Percentiles rank a stretch among this genome's conserved stretches.
phyloP scores from a whole-genome alignment of 805 yeast species.

The Torulaspora maleeae region DNA sequence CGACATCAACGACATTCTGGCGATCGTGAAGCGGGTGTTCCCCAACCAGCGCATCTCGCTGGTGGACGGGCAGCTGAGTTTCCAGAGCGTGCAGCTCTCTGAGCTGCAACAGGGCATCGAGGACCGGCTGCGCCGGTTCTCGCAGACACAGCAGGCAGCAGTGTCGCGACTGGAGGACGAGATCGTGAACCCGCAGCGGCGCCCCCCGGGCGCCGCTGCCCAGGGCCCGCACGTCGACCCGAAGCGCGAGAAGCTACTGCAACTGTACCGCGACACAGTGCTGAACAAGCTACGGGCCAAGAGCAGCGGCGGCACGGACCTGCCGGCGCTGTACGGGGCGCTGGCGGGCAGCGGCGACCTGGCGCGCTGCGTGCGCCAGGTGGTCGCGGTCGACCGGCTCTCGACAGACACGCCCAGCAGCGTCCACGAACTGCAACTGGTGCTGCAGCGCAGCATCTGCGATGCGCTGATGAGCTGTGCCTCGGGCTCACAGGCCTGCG shows the following conservation, averaged over 20 bases:
- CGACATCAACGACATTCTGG: slow-evolving; percentile 32
- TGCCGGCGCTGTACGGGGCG: slow-evolving; percentile 21
- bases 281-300: slow-evolving; percentile 31
- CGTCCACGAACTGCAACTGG: slow-evolving; percentile 32
- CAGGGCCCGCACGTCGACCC: slow-evolving; percentile 20
- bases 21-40: slow-evolving; percentile 27
- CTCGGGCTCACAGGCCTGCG: slow-evolving; percentile 26
- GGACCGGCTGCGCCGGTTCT: slow-evolving; percentile 19
- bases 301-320: slow-evolving; percentile 16
- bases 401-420: slow-evolving; percentile 29
- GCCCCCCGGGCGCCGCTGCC: slow-evolving; percentile 2
- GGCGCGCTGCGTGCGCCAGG: slow-evolving; percentile 11
- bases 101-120: slow-evolving; percentile 21
- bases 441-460: slow-evolving; percentile 30
- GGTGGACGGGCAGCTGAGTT: slow-evolving; percentile 33
- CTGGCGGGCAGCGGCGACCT: slow-evolving; percentile 6
- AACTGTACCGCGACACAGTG: slow-evolving; percentile 33
- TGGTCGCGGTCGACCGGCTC: slow-evolving; percentile 20
- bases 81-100: slow-evolving; percentile 29
- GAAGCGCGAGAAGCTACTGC: slow-evolving; percentile 29
- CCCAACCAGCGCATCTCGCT: slow-evolving; percentile 31
- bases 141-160: slow-evolving; percentile 12
- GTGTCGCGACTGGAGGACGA: slow-evolving; percentile 23
- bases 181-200: slow-evolving; percentile 13
- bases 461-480: slow-evolving; percentile 29